Conservation (phyloP, 2,329 filamentous ascomycete genomes). For the Epichloe festucae region DNA sequence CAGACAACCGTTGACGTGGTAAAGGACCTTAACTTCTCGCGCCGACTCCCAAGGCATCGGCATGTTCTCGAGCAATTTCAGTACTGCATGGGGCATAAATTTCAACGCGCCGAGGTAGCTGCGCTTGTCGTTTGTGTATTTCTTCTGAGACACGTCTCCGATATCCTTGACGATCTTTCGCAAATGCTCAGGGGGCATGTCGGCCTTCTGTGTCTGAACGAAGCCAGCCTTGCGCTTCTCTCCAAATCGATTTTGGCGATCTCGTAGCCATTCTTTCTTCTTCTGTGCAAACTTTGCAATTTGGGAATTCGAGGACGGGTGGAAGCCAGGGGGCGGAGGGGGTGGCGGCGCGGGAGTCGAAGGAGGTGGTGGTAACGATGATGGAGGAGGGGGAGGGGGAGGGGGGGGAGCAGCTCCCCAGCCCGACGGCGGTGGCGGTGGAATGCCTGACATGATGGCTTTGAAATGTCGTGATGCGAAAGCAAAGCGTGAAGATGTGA, state of each 20-base stretch:
- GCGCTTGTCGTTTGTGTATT: constrained; percentile 96
- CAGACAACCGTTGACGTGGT: constrained; percentile 94
- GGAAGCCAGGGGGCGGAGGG: constrained; percentile 77
- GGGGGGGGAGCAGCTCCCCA: constrained; percentile 39
- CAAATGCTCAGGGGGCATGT: constrained; percentile 98
- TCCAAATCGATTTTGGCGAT: constrained; percentile 82
- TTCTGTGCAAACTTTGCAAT: constrained; percentile 94
- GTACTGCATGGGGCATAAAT: constrained; percentile 96
- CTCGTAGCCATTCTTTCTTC: constrained; percentile 96
- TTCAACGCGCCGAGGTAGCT: constrained; percentile 95
- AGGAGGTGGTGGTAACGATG: constrained; percentile 43
- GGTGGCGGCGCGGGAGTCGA: constrained; percentile 41
- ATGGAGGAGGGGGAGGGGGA: constrained; percentile 41
- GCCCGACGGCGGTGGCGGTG: constrained; percentile 44
- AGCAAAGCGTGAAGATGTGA: constrained; percentile 13
- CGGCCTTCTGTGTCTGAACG: constrained; percentile 94
- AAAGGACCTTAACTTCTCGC: constrained; percentile 92
- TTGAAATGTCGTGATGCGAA: constrained; percentile 13
- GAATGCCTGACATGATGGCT: constrained; percentile 37
- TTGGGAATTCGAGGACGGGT: constrained; percentile 67
- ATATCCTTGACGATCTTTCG: constrained; percentile 98
- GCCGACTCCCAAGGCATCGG: constrained; percentile 99
- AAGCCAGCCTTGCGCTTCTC: constrained; percentile 96
- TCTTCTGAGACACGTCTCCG: constrained; percentile 97
- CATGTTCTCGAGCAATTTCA: constrained; percentile 98